Percentiles rank a stretch among this genome's conserved stretches.
Conservation (phyloP, 192 early-diverging fungal species). For the Coemansia sp. region DNA sequence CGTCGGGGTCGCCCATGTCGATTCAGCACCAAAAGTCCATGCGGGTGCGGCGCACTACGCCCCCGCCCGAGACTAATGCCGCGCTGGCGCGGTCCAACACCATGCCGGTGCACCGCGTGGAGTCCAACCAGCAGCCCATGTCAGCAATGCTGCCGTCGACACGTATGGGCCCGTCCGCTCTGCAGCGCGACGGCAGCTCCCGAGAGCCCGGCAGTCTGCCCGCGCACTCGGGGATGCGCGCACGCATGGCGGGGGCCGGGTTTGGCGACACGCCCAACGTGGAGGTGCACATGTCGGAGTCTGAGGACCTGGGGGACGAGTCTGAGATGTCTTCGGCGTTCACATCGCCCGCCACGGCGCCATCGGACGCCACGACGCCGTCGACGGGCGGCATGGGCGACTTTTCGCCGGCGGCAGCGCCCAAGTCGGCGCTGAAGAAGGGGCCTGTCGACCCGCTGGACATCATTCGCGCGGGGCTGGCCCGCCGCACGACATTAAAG, state of each 20-base stretch:
- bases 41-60: slow-evolving; percentile 42
- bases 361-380: slow-evolving; percentile 1
- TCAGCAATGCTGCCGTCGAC: background rate
- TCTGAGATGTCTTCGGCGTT: slow-evolving; percentile 20
- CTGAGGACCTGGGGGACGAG: slow-evolving; percentile 10
- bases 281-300: slow-evolving; percentile 16
- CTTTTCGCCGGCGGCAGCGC: slow-evolving; percentile 1
- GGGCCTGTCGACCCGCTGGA: slow-evolving; percentile 47
- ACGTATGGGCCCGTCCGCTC: slow-evolving; percentile 10
- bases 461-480: slow-evolving; percentile 49
- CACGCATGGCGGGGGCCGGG: background rate
- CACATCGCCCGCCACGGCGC: slow-evolving; percentile 12
- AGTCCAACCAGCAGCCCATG: slow-evolving; percentile 16
- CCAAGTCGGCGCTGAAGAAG: slow-evolving; percentile 37
- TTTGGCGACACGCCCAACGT: slow-evolving; percentile 15
- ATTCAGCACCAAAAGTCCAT: slow-evolving; percentile 50
- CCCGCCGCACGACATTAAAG: slow-evolving; percentile 47
- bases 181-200: slow-evolving; percentile 9
- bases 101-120: slow-evolving; percentile 36
- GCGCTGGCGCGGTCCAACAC: slow-evolving; percentile 50
- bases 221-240: slow-evolving; percentile 6
- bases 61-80: slow-evolving; percentile 35
- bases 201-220: slow-evolving; percentile 18
- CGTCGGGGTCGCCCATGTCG: slow-evolving; percentile 8
- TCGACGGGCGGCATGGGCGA: background rate